Base-by-base conservation (phyloP, 2,329 filamentous ascomycete genomes). In the Beauveria bassiana region DNA sequence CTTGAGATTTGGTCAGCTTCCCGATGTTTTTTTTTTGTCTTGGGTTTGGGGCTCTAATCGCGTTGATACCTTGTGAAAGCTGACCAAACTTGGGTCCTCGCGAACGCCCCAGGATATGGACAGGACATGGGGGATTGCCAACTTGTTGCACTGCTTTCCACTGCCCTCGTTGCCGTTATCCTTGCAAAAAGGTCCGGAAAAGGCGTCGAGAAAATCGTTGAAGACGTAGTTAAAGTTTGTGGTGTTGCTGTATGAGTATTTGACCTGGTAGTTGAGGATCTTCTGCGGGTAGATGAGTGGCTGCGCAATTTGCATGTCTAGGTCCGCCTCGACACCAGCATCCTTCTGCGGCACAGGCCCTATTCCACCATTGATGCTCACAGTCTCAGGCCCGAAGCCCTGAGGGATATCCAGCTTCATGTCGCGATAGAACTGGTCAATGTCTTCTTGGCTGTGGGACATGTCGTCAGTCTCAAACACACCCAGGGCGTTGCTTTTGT, bases 221-320 rank as follows among this genome's bases (percentile, higher is more conserved):
- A 79, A 74, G 66, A 82, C 71, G 34, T 45, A 31, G 34, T 49
- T 49, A 18, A 42, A 42, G 7, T 50, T 40, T 6, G 28, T 38
- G 22, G 28, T 18, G 8, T 45, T 38, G 18, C 31, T 47, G 43
- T 52, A 43, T 4, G 34, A 26, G 14, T 54, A 65, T 61, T 68
- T 68, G 18, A 68, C 34, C 46, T 59, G 47, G 12, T 50, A 59
- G 9, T 51, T 12, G 68, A 34, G 9, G 34, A 66, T 73, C 79
- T 2, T 78, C 66, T 82, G 80, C 1, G 81, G 81, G 68, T 77
- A 82, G 66, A 83, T 77, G 58, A 83, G 70, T 0, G 79, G 77
- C 61, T 78, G 78, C 22, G 73, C 71, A 31, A 79, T 72, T 62
- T 79, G 68, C 61, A 83, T 80, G 66, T 83, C 81, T 12, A 83